Base-by-base conservation (phyloP, 169 alveolate species). In the Plasmodium ovale region DNA sequence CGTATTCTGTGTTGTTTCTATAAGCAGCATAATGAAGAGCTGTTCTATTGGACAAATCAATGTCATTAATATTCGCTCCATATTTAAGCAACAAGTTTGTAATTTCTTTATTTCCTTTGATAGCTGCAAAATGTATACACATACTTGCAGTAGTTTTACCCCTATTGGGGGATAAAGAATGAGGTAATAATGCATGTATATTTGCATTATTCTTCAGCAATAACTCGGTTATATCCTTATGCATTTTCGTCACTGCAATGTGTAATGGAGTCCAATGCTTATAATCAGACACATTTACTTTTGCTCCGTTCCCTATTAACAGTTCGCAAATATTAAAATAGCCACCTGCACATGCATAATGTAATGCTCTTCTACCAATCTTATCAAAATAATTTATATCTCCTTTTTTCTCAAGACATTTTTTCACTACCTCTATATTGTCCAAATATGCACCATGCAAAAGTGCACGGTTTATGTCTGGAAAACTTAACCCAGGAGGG, bases 81-180 rank as follows among this genome's bases (percentile, higher is more conserved):
- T 88, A 87, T 16, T 91, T 79, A 31, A 95, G 31, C 44, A 95
- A 87, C 19, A 87, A 12, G 62, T 93, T 60, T 9, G 97, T 95
- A 21, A 95, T 92, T 49, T 92, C 95, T 29, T 62, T 87, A 69
- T 94, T 94, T 14, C 96, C 96, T 87, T 94, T 94, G 67, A 95
- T 95, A 33, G 97, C 97, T 35, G 97, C 97, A 72, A 95, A 95
- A 87, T 95, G 97, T 25, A 95, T 94, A 21, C 96, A 91, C 69
- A 92, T 92, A 68, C 96, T 92, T 31, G 92, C 92, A 3, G 94
- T 95, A 56, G 94, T 95, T 4, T 92, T 93, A 2, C 94, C 92
- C 25, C 97, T 91, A 31, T 94, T 91, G 1, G 97, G 97, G 27
- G 97, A 96, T 72, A 96, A 95, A 21, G 95, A 92, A 92, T 95